Evolutionary conservation across 306 rosid species (phyloP), one percentile per base, ranked within the genome.

Genomic region (Fragaria nilgerrensis): DNA sequence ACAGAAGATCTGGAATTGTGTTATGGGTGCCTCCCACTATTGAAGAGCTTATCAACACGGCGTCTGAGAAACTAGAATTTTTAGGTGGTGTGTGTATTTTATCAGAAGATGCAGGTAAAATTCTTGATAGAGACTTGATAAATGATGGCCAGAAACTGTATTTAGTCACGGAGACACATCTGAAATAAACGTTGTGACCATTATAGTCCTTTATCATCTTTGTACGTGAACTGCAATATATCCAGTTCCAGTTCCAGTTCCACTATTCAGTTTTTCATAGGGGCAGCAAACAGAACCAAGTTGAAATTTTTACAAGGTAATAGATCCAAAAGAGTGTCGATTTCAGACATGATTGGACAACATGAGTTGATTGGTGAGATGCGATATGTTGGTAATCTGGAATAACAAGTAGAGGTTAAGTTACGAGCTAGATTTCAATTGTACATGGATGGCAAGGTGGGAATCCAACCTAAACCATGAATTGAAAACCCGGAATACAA

Each of bases 61-160:
- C 97, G 17, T 55, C 90, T 72, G 88, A 90, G 45, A 82, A 89
- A 39, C 85, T 86, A 52, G 82, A 80, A 66, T 15, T 81, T 78
- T 68, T 85, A 77, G 77, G 78, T 5, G 81, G 71, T 66, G 74
- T 78, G 59, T 86, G 78, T 77, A 77, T 95, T 79, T 82, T 95
- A 84, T 81, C 99, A 27, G 97, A 92, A 87, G 97, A 95, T 61
- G 96, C 78, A 53, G 99, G 99, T 79, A 89, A 90, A 89, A 89
- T 95, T 86, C 84, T 77, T 56, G 96, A 95, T 62, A 84, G 85
- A 9, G 72, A 77, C 77, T 79, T 95, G 90, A 81, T 95, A 81
- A 85, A 72, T 83, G 97, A 95, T 68, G 84, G 78, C 45, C 92
- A 95, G 86, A 95, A 87, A 87, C 80, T 95, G 82, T 88, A 95